phyloP scores from a whole-genome alignment of 495 filamentous ascomycete genomes.

The Trichoderma reesei region DNA sequence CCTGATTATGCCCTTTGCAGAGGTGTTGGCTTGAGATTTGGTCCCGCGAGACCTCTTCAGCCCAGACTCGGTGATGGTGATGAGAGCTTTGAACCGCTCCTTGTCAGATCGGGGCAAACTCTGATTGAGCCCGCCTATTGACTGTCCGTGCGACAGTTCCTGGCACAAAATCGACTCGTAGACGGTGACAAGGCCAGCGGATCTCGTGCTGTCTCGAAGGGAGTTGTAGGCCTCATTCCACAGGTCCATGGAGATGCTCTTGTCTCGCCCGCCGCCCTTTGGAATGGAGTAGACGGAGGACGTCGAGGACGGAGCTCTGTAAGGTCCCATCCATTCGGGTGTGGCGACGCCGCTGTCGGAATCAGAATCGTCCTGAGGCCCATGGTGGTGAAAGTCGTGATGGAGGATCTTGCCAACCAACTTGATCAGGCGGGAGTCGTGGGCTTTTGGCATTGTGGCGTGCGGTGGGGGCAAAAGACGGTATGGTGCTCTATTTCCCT shows the following conservation, averaged over 20 bases:
- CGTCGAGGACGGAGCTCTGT: not conserved
- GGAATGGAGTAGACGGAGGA: not conserved
- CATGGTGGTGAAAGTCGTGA: not conserved
- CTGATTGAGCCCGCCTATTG: not conserved
- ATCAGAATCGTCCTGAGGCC: not conserved
- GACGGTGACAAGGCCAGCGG: not conserved
- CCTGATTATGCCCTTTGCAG: not conserved
- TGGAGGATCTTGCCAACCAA: not conserved
- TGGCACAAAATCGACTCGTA: slow-evolving; percentile 9
- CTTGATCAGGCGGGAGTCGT: not conserved
- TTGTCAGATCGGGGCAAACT: not conserved
- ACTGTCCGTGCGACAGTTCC: not conserved
- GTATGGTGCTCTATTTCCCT: not conserved
- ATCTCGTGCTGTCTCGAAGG: not conserved
- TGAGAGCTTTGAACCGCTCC: not conserved
- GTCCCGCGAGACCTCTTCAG: not conserved
- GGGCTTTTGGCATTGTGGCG: not conserved
- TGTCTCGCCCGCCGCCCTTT: not conserved
- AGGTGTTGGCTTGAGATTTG: not conserved
- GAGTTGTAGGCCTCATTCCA: slow-evolving; percentile 8
- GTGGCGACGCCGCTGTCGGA: not conserved
- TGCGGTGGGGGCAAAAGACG: not conserved
- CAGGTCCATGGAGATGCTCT: slow-evolving; percentile 6
- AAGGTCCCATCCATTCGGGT: not conserved
- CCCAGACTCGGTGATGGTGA: not conserved